Evolutionary conservation across 2,329 filamentous ascomycete species (phyloP), one percentile per base, ranked within the genome.

Genomic region (Metarhizium rileyi): DNA sequence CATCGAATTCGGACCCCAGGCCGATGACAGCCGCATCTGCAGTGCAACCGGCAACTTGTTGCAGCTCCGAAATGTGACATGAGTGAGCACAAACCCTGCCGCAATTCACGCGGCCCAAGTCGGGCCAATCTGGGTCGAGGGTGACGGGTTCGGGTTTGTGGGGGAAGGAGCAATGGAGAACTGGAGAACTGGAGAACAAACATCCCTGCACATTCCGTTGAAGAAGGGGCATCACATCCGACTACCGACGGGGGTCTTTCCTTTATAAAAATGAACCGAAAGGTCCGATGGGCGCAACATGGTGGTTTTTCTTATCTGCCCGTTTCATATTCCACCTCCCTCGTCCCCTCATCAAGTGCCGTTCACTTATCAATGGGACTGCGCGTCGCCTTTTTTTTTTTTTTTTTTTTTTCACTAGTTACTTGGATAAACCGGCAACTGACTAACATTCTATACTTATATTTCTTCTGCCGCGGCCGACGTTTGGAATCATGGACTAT

Each of bases 401-500:
- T 20, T 22, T 1, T 16, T n/a, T 20, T 20, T 18, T 38, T 16
- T 16, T 18, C 14, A 28, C 27, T 7, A 12, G 12, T 7, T 33
- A 33, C 30, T 14, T 5, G 30, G n/a, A n/a, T n/a, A n/a, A n/a
- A n/a, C n/a, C n/a, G n/a, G n/a, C n/a, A n/a, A n/a, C n/a, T n/a
- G n/a, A n/a, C n/a, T n/a, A n/a, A n/a, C n/a, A n/a, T n/a, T n/a
- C n/a, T n/a, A n/a, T n/a, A n/a, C n/a, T n/a, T n/a, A n/a, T n/a
- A n/a, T n/a, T n/a, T n/a, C n/a, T n/a, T n/a, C n/a, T 6, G 12
- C 12, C 16, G 35, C n/a, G 5, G 20, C 16, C 35, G 1, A 18
- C 35, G 16, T 26, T 38, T 16, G 27, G 46, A 40, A 42, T 40
- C 33, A 70, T 68, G 64, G 63, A 64, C 42, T 48, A 63, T 10